Evolutionary conservation across 495 filamentous ascomycete species (phyloP), one percentile per base, ranked within the genome.

Genomic region (Bombardia bombarda): DNA sequence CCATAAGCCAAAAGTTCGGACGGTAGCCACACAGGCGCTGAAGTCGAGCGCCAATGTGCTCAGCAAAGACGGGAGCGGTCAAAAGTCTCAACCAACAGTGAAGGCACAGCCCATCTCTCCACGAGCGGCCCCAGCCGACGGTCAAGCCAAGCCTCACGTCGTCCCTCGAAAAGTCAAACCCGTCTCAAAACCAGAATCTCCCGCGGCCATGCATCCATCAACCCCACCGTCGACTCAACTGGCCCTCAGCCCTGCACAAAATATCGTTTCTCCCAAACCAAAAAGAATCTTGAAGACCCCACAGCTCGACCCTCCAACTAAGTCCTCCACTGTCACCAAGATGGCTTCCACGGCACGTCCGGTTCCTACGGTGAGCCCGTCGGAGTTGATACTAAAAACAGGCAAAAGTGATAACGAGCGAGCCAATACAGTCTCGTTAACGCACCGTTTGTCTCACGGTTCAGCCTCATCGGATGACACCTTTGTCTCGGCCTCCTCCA

Each of bases 401-500:
- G n/a, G n/a, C n/a, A n/a, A n/a, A n/a, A n/a, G n/a, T n/a, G n/a
- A n/a, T n/a, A n/a, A 17, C 13, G 39, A 32, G 12, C 17, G 22
- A 24, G 21, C 7, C 21, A 9, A 24, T n/a, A n/a, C 1, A 16
- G 16, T 19, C 10, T 19, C 40, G 14, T 17, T 18, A 16, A 31
- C 8, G 2, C 55, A 57, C 23, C 41, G 35, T 7, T 5, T 24
- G 20, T 53, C 56, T 8, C 34, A 47, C 20, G 47, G 26, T 26
- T 70, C 68, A 5, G 49, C 39, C 17, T 70, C 67, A 6, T 69
- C 68, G 19, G 51, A 67, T 46, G 66, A 68, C 17, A 65, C 59
- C 0, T 72, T 72, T 40, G 67, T 72, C 16, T 72, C 69, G 2
- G 69, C 69, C n/a, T 69, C 67, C 2, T 69, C 66, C 7, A 57